Conservation (phyloP, 352 stramenopile genomes). For the Pythium phragmiticola region DNA sequence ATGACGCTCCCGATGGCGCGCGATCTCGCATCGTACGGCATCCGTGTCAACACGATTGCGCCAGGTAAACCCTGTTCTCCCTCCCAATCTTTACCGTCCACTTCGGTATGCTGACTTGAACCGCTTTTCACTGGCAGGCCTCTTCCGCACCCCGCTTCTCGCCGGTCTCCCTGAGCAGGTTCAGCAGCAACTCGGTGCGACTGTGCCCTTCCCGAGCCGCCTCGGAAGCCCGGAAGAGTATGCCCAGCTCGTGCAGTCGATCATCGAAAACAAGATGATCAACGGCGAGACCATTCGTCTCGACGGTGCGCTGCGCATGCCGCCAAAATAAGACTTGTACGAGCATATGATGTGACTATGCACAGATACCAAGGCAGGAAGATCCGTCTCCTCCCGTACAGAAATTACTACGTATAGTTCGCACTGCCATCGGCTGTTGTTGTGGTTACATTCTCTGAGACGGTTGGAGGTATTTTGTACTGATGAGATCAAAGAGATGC, state of each 20-base stretch:
- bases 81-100: no score
- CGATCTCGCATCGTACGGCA: conserved; percentile 92
- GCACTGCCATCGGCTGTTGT: neutral
- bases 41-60: conserved; percentile 97
- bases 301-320: conserved; percentile 97
- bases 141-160: conserved; percentile 97
- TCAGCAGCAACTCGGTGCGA: conserved; percentile 90
- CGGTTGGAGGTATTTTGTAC: conserved; percentile 47
- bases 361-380: no score
- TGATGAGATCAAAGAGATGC: conserved; percentile 53
- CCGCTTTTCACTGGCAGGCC: conserved; percentile 39
- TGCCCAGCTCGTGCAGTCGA: conserved; percentile 92
- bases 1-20: conserved; percentile 97
- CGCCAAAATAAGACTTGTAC: conserved; percentile 64
- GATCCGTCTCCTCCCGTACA: neutral
- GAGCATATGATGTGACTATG: neutral
- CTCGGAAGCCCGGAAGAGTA: conserved; percentile 96
- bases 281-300: conserved; percentile 98
- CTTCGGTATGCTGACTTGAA: neutral
- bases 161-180: conserved; percentile 94
- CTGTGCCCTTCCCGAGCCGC: conserved; percentile 95
- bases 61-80: conserved; percentile 46
- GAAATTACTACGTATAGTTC: neutral
- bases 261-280: conserved; percentile 98
- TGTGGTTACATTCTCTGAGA: conserved; percentile 37